Percentiles rank a stretch among this genome's conserved stretches.
These are phyloP conservation scores for Claviceps arundinis DNA, from an alignment of 2,329 filamentous ascomycete genomes.

Conservation along the genomic window DNA sequence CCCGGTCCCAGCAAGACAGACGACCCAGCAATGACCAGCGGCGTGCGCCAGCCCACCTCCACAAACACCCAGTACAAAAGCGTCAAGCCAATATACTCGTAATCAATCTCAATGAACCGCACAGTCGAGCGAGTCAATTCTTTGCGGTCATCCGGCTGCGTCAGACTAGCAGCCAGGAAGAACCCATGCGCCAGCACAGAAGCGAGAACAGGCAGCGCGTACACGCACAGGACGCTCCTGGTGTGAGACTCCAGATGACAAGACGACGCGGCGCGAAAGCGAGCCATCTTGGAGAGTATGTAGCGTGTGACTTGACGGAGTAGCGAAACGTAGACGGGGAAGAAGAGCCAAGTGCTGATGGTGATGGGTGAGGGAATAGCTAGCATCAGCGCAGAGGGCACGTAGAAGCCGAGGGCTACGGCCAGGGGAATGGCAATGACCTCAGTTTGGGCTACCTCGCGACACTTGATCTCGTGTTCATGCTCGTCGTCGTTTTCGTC, in stretches of 20 bases:
- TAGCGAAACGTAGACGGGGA: constrained; percentile 34
- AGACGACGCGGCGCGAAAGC: constrained; percentile 17
- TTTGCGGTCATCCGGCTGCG: constrained; percentile 29
- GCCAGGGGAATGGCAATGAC: constrained; percentile 41
- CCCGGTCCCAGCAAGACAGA: constrained; percentile 24
- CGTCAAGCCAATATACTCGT: constrained; percentile 30
- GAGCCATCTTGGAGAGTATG: constrained; percentile 12
- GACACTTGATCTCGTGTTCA: neutral
- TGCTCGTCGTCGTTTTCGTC: constrained; percentile 5
- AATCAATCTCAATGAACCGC: constrained; percentile 33
- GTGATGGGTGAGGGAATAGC: constrained; percentile 15
- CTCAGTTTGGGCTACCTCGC: constrained; percentile 31
- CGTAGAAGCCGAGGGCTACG: constrained; percentile 32
- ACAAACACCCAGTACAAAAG: constrained; percentile 41
- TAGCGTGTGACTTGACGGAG: constrained; percentile 25
- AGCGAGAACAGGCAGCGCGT: constrained; percentile 29
- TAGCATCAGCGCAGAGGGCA: constrained; percentile 35
- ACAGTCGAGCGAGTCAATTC: constrained; percentile 36
- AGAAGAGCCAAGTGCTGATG: constrained; percentile 37
- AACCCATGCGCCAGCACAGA: constrained; percentile 30
- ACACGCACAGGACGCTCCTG: constrained; percentile 26
- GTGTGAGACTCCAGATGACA: constrained; percentile 29
- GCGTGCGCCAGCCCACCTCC: constrained; percentile 32
- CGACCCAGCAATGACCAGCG: constrained; percentile 17
- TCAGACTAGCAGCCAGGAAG: constrained; percentile 25